Evolutionary conservation across 306 rosid species (phyloP).

Genomic region (Erythrophleum fordii): DNA sequence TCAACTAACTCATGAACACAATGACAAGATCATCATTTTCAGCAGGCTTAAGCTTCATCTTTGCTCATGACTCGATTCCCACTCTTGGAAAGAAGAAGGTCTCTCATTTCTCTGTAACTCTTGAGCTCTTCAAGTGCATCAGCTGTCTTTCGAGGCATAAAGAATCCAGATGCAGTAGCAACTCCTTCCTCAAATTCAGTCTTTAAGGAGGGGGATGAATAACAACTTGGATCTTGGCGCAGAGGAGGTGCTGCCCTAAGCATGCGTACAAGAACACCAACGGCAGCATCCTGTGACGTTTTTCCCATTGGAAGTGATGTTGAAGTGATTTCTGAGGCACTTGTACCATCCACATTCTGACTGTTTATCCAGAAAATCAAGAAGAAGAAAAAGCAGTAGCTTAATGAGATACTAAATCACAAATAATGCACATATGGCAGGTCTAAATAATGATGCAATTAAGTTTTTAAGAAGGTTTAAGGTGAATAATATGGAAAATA

Average conservation of each 20-base stretch:
- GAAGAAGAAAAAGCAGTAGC: conserved; percentile 19
- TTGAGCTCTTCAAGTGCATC: conserved; percentile 67
- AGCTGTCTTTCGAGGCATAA: conserved; percentile 54
- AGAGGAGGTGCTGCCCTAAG: conserved; percentile 88
- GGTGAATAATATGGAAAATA: conserved; percentile 8
- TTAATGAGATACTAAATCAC: conserved; percentile 28
- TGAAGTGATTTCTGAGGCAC: conserved; percentile 47
- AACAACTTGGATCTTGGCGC: conserved; percentile 70
- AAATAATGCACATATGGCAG: conserved; percentile 24
- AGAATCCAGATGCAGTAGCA: conserved; percentile 68
- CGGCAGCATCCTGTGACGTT: conserved; percentile 90
- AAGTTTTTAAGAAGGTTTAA: conserved; percentile 4
- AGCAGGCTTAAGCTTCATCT: conserved; percentile 45
- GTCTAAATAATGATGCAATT: conserved; percentile 6
- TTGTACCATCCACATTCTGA: conserved; percentile 51
- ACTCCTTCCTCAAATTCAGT: conserved; percentile 62
- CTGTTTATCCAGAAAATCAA: conserved; percentile 46
- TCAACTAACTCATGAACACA: not conserved
- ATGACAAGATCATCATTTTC: not conserved
- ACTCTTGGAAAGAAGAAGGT: conserved; percentile 58
- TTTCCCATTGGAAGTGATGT: conserved; percentile 46
- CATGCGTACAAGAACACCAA: conserved; percentile 87
- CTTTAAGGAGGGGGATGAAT: conserved; percentile 63
- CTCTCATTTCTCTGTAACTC: conserved; percentile 61
- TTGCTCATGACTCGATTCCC: conserved; percentile 49